Evolutionary conservation across 2,329 filamentous ascomycete species (phyloP), one percentile per base, ranked within the genome.

Genomic region (Hirsutella thompsonii): DNA sequence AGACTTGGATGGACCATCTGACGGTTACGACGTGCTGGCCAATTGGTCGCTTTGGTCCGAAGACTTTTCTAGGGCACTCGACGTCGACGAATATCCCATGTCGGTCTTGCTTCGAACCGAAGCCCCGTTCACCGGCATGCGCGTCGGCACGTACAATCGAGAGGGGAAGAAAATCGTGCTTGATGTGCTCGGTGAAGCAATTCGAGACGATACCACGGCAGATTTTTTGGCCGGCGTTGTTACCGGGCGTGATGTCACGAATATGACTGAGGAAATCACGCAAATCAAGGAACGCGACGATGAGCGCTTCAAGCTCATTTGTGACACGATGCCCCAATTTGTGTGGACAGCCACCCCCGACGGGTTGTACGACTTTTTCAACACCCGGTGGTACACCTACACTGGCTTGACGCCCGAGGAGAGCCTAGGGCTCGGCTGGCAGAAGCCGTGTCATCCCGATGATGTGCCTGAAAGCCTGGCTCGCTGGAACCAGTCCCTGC

Each of bases 331-430:
- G 71, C 76, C 77, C 2, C 76, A 81, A 50, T 63, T 81, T 59
- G 78, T 89, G 5, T 90, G 83, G 82, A 87, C 81, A 0, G 75
- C 83, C 0, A 76, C 62, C 0, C 69, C 81, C 0, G 72, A 81
- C 14, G 83, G 84, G 0, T 50, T 64, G 20, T 70, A 76, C 48
- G 83, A 89, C 50, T 89, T 85, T 60, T 89, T 81, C 57, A 84
- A 82, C 44, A 73, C 76, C 37, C 67, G 79, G n/a, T 90, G 83
- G 81, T 85, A 84, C 52, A 72, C 76, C n/a, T 89, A 84, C 50
- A 89, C 84, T 0, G 81, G 84, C 0, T 59, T 87, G 20, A 70
- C 68, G 0, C 65, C 69, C 9, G 74, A 81, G 36, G 64, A 79
- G 9, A 83, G 76, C 20, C 49, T 81, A 2, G 82, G 81, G 0